These are phyloP conservation scores for Hanseniaspora clermontiae DNA, from an alignment of 805 yeast genomes.

Conservation along the genomic window DNA sequence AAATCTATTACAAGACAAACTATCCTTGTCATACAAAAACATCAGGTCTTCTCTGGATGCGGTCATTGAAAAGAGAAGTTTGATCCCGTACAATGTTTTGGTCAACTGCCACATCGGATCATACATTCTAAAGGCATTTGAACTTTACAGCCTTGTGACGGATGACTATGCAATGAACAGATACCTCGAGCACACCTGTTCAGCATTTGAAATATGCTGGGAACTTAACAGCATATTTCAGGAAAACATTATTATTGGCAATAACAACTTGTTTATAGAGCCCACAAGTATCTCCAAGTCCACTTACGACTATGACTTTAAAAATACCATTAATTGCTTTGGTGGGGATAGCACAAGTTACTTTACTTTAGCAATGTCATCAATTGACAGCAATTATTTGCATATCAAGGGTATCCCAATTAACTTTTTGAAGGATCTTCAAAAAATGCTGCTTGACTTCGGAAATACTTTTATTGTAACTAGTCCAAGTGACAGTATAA, in stretches of 20 bases:
- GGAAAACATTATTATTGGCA: not conserved
- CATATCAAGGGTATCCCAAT: conserved; percentile 11
- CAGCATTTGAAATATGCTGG: conserved; percentile 8
- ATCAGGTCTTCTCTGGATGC: not conserved
- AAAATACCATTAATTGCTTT: not conserved
- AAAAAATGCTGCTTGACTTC: conserved; percentile 8
- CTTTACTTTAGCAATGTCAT: conserved; percentile 1
- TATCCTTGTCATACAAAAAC: not conserved
- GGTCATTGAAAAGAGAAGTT: not conserved
- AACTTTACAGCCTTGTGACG: conserved; percentile 3
- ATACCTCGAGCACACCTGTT: conserved; percentile 5
- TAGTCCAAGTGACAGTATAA: not conserved
- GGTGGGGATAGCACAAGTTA: conserved; percentile 11
- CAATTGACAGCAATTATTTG: not conserved
- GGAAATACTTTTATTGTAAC: conserved; percentile 1
- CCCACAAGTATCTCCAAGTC: not conserved
- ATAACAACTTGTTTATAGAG: not conserved
- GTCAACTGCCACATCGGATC: conserved; percentile 5
- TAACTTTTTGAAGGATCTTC: conserved; percentile 8
- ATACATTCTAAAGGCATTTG: not conserved
- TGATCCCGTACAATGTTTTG: not conserved
- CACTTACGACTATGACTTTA: conserved; percentile 5
- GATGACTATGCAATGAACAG: not conserved
- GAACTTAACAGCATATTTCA: not conserved
- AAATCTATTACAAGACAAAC: not conserved